Base-by-base conservation (phyloP, 805 yeast species). In the Saccharomycopsis amapae region DNA sequence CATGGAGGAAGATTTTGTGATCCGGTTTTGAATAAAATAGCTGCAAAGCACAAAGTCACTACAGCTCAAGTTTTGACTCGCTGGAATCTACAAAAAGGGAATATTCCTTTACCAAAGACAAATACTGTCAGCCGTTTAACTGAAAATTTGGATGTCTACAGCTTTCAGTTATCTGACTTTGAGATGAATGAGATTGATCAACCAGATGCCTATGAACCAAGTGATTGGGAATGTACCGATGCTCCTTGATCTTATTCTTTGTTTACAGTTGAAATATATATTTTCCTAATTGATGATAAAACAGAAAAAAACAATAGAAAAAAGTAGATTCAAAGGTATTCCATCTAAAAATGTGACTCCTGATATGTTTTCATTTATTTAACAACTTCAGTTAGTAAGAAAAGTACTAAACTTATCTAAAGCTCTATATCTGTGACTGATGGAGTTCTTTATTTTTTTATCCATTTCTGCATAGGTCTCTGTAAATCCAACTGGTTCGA, bases 381-480 rank as follows among this genome's bases (percentile, higher is more conserved):
- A n/a, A n/a, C n/a, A n/a, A n/a, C n/a, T n/a, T n/a, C n/a, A n/a
- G n/a, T 26, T 6, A n/a, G 28, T 23, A n/a, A 82, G 64, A 54
- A 68, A 85, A 22, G 70, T 76, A 58, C 75, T 78, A 47, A 93
- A 73, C 61, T 84, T 75, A 45, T 70, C 77, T 57, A 93, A 73
- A 0, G 98, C 97, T 62, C 73, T 81, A 58, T 73, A 87, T 57
- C 99, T 74, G 59, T 94, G 98, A 53, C 95, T 82, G 52, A 93
- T 84, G 18, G 71, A 61, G 64, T 93, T 89, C 69, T 94, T 93
- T 25, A 72, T 68, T 1, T 62, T 58, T 59, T 84, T 85, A 43
- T 75, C 79, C 89, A 93, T 78, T 63, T 93, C 97, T 9, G 97
- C 97, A 59, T 87, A 89, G 0, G 93, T 84, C 58, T 80, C 68